Evolutionary conservation across 345 rosid genomes (phyloP).

Genomic region (Moricandia moricandioides): DNA sequence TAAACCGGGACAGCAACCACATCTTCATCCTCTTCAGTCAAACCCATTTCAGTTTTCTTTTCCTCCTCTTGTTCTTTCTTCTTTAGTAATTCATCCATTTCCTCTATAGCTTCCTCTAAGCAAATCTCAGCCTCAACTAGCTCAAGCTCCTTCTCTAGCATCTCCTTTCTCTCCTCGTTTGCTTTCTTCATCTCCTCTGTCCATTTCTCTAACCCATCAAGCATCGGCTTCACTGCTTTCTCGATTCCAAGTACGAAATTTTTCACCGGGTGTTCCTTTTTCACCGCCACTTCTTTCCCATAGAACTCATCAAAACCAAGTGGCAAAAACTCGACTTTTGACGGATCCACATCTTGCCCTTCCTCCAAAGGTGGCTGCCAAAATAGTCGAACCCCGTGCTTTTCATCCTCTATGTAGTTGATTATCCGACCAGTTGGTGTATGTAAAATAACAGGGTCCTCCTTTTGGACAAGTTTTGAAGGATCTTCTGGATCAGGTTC

Average conservation of each 20-base stretch:
- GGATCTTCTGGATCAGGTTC: constrained; percentile 91
- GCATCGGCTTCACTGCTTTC: constrained; percentile 49
- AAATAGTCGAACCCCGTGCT: constrained; percentile 76
- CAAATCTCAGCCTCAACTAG: constrained; percentile 76
- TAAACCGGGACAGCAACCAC: constrained; percentile 26
- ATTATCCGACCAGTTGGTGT: constrained; percentile 77
- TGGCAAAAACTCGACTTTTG: constrained; percentile 69
- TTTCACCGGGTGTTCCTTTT: constrained; percentile 47
- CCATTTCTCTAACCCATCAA: constrained; percentile 72
- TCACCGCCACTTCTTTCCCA: constrained; percentile 49
- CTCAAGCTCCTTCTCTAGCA: constrained; percentile 69
- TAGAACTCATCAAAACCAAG: constrained; percentile 90
- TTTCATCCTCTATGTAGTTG: constrained; percentile 79
- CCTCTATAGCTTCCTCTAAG: constrained; percentile 88
- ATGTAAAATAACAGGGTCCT: constrained; percentile 82
- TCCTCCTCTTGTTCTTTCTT: constrained; percentile 67
- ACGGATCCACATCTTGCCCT: constrained; percentile 68
- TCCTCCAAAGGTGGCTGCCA: constrained; percentile 83
- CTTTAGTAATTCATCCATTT: constrained; percentile 71
- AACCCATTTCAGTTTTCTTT: constrained; percentile 48
- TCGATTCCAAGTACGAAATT: constrained; percentile 47
- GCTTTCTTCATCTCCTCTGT: constrained; percentile 68
- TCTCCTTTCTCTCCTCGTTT: constrained; percentile 56
- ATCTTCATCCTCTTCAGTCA: constrained; percentile 50
- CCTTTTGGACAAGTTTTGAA: constrained; percentile 58